phyloP scores from a whole-genome alignment of 495 filamentous ascomycete species.

The Penicillium bialowiezense region DNA sequence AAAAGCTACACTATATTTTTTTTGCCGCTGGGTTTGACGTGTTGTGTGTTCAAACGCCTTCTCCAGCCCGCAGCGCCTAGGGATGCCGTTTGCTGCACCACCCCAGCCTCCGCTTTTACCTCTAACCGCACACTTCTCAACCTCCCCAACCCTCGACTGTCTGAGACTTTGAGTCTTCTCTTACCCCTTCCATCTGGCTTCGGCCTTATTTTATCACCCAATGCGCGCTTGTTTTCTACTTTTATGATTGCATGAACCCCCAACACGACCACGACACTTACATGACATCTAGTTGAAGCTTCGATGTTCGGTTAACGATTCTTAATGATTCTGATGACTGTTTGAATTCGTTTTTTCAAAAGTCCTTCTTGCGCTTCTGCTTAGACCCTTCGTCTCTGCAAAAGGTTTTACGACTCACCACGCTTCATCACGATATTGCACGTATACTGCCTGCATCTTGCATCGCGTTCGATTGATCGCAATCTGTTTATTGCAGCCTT shows the following conservation, averaged over 20 bases:
- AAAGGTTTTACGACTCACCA: slow-evolving; percentile 35
- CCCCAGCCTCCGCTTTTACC: slow-evolving; percentile 27
- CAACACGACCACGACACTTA: slow-evolving; percentile 9
- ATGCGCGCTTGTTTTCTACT: slow-evolving; percentile 10
- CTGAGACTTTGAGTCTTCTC: slow-evolving; percentile 19
- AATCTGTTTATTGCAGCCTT: not conserved
- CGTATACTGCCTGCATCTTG: slow-evolving; percentile 31
- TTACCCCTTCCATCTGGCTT: slow-evolving; percentile 9
- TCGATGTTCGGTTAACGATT: slow-evolving; percentile 47
- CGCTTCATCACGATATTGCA: slow-evolving; percentile 25
- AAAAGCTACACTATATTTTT: too few species aligned
- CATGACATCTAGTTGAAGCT: slow-evolving; percentile 16
- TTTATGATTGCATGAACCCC: slow-evolving; percentile 21
- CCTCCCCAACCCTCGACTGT: slow-evolving; percentile 11
- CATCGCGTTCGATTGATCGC: slow-evolving; percentile 16
- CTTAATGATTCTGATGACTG: slow-evolving; percentile 56
- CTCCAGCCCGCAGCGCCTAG: slow-evolving; percentile 17
- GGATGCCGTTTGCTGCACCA: slow-evolving; percentile 34
- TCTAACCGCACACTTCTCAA: slow-evolving; percentile 10
- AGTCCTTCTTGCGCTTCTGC: not conserved
- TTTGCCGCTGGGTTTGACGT: too few species aligned
- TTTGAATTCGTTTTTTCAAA: slow-evolving; percentile 21
- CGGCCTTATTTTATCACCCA: slow-evolving; percentile 8
- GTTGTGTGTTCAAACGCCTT: slow-evolving; percentile 29
- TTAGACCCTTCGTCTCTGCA: slow-evolving; percentile 10